Evolutionary conservation across 176 grass and related monocot genomes (phyloP).

Genomic region (Oryza meyeriana): DNA sequence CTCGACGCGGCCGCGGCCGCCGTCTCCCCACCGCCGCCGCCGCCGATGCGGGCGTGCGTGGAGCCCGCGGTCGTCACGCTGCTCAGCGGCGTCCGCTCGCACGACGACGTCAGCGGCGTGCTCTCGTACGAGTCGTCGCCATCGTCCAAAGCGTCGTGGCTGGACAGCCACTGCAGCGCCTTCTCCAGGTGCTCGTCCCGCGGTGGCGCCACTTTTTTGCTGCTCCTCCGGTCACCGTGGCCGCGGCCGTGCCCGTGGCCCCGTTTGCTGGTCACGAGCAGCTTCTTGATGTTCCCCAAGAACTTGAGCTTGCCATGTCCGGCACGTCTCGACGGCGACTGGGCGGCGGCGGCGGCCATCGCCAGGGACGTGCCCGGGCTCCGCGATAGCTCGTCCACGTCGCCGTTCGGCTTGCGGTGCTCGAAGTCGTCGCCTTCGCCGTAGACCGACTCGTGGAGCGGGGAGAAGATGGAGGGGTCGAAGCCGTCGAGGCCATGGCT

Average conservation of each 20-base stretch:
- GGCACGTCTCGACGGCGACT: slow-evolving; percentile 4
- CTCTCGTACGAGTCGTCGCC: slow-evolving; percentile 42
- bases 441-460: slow-evolving; percentile 27
- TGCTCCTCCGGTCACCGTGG: not conserved
- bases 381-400: not conserved
- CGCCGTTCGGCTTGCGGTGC: not conserved
- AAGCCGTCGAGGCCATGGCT: slow-evolving; percentile 36
- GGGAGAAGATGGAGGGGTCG: slow-evolving; percentile 42
- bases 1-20: not conserved
- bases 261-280: slow-evolving; percentile 33
- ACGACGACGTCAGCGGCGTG: slow-evolving; percentile 49
- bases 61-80: slow-evolving; percentile 45
- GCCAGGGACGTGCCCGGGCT: not conserved
- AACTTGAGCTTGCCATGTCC: slow-evolving; percentile 55
- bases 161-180: slow-evolving; percentile 46
- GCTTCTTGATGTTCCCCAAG: slow-evolving; percentile 67
- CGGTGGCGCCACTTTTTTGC: not conserved
- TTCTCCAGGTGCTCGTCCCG: slow-evolving; percentile 42
- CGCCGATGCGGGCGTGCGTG: not conserved
- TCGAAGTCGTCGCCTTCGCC: not conserved
- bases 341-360: not conserved
- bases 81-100: slow-evolving; percentile 41
- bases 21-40: not conserved
- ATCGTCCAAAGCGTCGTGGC: slow-evolving; percentile 26
- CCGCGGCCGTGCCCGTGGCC: slow-evolving; percentile 3